Conservation (phyloP, 306 rosid genomes). For the Comarum palustre region DNA sequence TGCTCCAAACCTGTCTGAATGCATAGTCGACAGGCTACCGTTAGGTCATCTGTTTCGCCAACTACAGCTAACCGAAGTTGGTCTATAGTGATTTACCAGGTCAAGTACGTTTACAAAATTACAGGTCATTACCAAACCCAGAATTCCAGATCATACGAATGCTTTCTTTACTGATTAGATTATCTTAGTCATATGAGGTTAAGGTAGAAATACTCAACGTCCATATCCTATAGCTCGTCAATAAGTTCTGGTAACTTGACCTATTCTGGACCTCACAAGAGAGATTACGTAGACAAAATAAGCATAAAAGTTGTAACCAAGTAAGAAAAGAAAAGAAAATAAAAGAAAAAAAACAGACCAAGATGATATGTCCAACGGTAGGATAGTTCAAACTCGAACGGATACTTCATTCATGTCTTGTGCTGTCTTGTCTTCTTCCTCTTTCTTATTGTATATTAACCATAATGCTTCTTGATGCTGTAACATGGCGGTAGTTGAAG, state of each 20-base stretch:
- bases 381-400: background rate
- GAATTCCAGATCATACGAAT: background rate
- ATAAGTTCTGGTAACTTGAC: background rate
- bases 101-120: background rate
- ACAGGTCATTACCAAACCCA: no score
- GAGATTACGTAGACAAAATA: no score
- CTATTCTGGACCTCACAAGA: background rate
- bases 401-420: no score
- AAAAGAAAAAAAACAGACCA: background rate
- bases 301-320: background rate
- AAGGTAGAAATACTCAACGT: background rate
- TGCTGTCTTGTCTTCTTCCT: background rate
- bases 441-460: background rate
- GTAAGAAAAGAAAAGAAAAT: background rate
- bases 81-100: background rate
- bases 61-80: background rate
- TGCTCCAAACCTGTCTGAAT: background rate
- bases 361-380: background rate
- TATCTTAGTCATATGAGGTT: background rate
- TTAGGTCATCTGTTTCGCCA: slow-evolving; percentile 1
- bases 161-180: background rate
- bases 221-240: background rate
- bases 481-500: background rate
- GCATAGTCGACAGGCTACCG: background rate
- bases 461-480: background rate